Conservation (phyloP, 306 rosid genomes). For the Quercus bicolor region DNA sequence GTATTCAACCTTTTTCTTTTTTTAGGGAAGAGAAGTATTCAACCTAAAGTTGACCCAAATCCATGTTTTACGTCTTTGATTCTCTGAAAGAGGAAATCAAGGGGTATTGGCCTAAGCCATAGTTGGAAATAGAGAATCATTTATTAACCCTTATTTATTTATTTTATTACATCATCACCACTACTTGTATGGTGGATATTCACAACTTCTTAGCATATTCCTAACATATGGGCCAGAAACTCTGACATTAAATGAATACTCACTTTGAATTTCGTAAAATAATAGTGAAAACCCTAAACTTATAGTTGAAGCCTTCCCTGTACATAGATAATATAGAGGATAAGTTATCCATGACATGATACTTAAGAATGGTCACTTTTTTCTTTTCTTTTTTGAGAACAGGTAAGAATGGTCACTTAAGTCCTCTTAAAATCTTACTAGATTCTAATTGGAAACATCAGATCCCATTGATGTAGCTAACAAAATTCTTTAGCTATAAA, state of each 20-base stretch:
- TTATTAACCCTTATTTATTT: no score
- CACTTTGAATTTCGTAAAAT: neutral
- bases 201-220: neutral
- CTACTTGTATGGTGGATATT: no score
- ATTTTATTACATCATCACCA: no score
- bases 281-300: neutral
- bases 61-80: no score
- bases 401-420: neutral
- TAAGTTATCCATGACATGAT: neutral
- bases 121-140: no score
- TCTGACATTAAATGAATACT: no score
- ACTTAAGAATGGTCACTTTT: neutral
- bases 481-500: neutral
- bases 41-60: no score
- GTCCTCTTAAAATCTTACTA: neutral
- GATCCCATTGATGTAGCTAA: slow-evolving; percentile 14
- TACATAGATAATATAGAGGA: neutral
- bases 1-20: no score
- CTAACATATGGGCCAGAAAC: neutral
- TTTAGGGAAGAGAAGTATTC: no score
- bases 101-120: no score
- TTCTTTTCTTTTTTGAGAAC: no score
- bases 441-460: neutral
- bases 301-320: neutral
- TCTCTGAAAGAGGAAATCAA: no score